Evolutionary conservation across 139 green algal genomes (phyloP).

Genomic region (Axilococcus clingmanii): DNA sequence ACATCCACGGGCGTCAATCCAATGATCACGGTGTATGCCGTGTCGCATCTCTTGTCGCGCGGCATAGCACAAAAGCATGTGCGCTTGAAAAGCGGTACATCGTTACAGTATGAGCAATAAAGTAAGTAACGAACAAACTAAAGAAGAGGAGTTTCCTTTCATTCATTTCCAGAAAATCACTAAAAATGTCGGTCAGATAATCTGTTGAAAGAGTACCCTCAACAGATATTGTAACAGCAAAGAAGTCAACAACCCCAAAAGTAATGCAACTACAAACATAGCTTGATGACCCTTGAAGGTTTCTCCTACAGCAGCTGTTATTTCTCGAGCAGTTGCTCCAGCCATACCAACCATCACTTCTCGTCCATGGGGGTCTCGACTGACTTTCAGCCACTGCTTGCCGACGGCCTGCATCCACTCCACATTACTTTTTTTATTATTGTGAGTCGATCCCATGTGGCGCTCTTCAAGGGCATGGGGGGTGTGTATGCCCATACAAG

Average conservation of each 20-base stretch:
- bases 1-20: conserved; percentile 41
- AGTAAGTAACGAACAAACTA: too few relatives aligned
- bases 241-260: not conserved
- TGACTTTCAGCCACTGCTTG: conserved; percentile 17
- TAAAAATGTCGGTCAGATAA: too few relatives aligned
- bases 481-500: not conserved
- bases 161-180: too few relatives aligned
- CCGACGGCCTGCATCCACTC: conserved; percentile 9
- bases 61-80: conserved; percentile 14
- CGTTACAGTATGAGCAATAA: too few relatives aligned
- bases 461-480: too few relatives aligned
- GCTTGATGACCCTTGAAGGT: not conserved
- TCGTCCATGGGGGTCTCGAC: conserved; percentile 15
- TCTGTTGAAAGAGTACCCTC: not conserved
- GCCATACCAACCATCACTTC: conserved; percentile 11
- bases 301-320: not conserved
- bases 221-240: not conserved
- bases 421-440: not conserved
- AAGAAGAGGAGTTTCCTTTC: too few relatives aligned
- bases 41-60: conserved; percentile 24
- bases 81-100: too few relatives aligned
- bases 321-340: conserved; percentile 4
- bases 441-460: too few relatives aligned
- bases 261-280: not conserved
- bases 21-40: conserved; percentile 36